Evolutionary conservation across 73 alveolate species (phyloP).

Genomic region (Tetrahymena malaccensis): DNA sequence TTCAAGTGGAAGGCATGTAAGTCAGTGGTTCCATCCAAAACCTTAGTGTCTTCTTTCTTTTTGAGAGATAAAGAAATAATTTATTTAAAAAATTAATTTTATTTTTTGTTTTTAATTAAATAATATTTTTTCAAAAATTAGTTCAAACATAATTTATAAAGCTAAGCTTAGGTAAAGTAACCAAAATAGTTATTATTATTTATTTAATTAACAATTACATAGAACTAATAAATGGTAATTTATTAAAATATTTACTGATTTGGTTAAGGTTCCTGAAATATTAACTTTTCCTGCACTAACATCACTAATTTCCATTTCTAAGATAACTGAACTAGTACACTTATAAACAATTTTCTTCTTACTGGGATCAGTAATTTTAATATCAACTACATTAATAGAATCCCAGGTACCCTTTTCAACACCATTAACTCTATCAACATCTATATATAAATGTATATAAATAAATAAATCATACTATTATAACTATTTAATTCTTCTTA

Average conservation of each 20-base stretch:
- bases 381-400: slow-evolving; percentile 58
- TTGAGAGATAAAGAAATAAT: background rate
- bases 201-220: background rate
- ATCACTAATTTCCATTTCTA: slow-evolving; percentile 19
- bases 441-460: background rate
- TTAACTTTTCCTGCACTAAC: slow-evolving; percentile 12
- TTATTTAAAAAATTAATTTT: too few relatives aligned
- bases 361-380: background rate
- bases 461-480: background rate
- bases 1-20: slow-evolving; percentile 4
- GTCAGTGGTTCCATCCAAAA: background rate
- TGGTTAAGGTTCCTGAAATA: slow-evolving; percentile 33
- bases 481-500: background rate
- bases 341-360: slow-evolving; percentile 17
- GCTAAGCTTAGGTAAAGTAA: too few relatives aligned
- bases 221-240: background rate
- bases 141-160: too few relatives aligned
- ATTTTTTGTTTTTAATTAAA: too few relatives aligned
- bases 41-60: slow-evolving; percentile 27
- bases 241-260: background rate
- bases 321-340: slow-evolving; percentile 28
- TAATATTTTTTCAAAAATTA: too few relatives aligned
- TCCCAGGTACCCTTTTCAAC: slow-evolving; percentile 70
- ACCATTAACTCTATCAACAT: slow-evolving; percentile 43
- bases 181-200: too few relatives aligned